A percentile compares a stretch with the other conserved stretches of the same genome.
Conservation (phyloP, 176 grass and related monocot genomes). For the Aechmea fasciata region DNA sequence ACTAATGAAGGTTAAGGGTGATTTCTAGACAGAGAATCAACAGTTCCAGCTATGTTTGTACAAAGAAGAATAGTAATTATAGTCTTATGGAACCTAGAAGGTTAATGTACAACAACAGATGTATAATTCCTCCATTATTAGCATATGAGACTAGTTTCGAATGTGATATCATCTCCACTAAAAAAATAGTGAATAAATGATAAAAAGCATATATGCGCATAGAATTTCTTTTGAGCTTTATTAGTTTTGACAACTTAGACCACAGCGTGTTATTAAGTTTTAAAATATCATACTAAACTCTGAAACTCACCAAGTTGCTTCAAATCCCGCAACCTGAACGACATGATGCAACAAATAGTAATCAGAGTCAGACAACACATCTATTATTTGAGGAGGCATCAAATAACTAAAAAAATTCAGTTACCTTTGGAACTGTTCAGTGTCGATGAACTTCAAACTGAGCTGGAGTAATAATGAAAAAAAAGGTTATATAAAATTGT, state of each 20-base stretch:
- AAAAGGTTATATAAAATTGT: conserved; percentile 4
- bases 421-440: conserved; percentile 87
- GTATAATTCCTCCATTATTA: background rate
- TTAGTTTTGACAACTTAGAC: background rate
- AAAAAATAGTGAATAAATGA: background rate
- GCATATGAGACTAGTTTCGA: background rate
- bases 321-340: conserved; percentile 67
- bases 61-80: background rate
- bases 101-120: background rate
- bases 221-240: background rate
- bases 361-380: background rate
- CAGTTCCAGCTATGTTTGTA: background rate
- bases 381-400: background rate
- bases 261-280: background rate
- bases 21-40: background rate
- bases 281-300: background rate
- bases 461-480: conserved; percentile 35
- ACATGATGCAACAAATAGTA: conserved; percentile 21
- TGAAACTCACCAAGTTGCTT: conserved; percentile 74
- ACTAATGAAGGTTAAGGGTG: background rate
- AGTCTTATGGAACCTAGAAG: background rate
- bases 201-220: background rate
- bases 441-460: conserved; percentile 81
- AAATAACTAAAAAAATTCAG: background rate
- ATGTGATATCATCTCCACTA: background rate